Percentiles rank a stretch among this genome's conserved stretches.
Conservation (phyloP, 805 yeast genomes). For the Wickerhamiella occidentalis region DNA sequence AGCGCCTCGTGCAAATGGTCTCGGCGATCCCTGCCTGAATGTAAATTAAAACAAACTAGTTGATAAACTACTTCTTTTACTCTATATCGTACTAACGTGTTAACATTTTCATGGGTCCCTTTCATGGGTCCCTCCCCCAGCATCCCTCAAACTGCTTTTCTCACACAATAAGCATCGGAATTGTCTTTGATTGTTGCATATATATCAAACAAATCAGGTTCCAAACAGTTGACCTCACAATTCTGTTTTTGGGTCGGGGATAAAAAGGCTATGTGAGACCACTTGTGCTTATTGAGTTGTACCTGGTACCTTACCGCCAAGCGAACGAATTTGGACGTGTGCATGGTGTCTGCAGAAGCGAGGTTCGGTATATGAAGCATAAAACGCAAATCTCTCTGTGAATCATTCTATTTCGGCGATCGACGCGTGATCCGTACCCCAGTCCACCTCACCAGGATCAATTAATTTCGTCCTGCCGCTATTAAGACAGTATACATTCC, state of each 20-base stretch:
- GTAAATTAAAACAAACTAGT: not conserved
- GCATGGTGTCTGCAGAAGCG: not conserved
- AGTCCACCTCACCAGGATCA: not conserved
- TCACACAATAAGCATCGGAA: no score
- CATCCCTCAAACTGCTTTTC: no score
- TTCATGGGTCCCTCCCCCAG: no score
- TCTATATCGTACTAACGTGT: not conserved
- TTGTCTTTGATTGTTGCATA: no score
- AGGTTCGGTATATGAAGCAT: not conserved
- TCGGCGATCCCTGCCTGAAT: slow-evolving; percentile 16
- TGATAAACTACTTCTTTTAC: not conserved
- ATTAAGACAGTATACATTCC: not conserved
- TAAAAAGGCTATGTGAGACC: no score
- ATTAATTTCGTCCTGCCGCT: not conserved
- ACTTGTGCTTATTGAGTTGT: no score
- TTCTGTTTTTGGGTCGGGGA: no score
- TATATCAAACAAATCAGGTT: no score
- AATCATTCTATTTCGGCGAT: not conserved
- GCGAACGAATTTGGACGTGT: not conserved
- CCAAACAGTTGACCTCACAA: no score
- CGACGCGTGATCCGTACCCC: not conserved
- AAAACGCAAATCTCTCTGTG: not conserved
- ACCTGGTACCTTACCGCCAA: not conserved
- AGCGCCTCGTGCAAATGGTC: slow-evolving; percentile 67
- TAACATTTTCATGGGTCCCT: no score